phyloP scores from a whole-genome alignment of 2,329 filamentous ascomycete genomes.

The Fusarium sp. region DNA sequence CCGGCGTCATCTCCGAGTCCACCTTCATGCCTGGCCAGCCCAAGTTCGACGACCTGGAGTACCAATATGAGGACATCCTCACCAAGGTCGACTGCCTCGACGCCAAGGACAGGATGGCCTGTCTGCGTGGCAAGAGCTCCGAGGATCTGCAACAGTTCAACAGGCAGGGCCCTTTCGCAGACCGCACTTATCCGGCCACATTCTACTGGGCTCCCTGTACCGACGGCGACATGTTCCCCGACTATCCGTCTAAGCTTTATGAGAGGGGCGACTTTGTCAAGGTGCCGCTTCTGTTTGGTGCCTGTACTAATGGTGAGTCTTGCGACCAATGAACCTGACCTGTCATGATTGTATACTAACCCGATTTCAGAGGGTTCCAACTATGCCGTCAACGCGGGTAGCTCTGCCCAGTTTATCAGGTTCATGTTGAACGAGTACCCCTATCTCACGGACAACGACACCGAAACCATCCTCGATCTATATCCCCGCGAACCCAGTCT shows the following conservation, averaged over 20 bases:
- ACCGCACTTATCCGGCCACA: constrained; percentile 48
- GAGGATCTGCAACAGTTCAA: constrained; percentile 57
- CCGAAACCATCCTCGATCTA: constrained; percentile 49
- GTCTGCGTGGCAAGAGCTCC: constrained; percentile 54
- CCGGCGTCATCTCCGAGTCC: constrained; percentile 59
- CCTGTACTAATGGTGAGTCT: constrained; percentile 57
- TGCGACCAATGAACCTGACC: neutral
- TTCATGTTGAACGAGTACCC: constrained; percentile 64
- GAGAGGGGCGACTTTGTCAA: constrained; percentile 54
- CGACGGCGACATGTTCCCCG: constrained; percentile 59
- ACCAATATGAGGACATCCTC: constrained; percentile 57
- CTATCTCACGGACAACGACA: constrained; percentile 51
- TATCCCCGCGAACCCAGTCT: constrained; percentile 54
- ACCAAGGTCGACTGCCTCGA: constrained; percentile 51
- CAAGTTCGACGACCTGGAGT: constrained; percentile 57
- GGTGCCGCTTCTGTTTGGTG: constrained; percentile 60
- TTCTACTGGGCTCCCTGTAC: constrained; percentile 66
- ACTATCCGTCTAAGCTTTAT: constrained; percentile 57
- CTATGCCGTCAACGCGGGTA: constrained; percentile 56
- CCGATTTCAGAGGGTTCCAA: constrained; percentile 56
- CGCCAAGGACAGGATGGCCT: constrained; percentile 51
- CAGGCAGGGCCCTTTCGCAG: constrained; percentile 54
- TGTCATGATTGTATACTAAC: constrained; percentile 12
- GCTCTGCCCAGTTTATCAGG: constrained; percentile 47
- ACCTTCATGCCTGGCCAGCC: constrained; percentile 64